Conservation (phyloP, 1,284 basidiomycete species). For the Apiotrichum veenhuisii region DNA sequence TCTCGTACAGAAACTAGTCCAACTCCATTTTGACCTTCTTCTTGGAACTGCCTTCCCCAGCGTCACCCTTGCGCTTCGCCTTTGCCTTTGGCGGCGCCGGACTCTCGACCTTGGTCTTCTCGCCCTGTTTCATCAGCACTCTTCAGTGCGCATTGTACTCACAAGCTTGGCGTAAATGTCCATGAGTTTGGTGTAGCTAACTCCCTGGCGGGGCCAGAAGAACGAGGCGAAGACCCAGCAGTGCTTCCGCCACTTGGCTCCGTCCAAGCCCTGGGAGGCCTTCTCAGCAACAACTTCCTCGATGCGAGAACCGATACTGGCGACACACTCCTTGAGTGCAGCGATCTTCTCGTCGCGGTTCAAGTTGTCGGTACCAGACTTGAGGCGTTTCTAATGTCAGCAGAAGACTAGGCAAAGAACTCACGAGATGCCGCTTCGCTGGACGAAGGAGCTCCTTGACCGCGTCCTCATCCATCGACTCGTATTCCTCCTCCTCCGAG, state of each 20-base stretch:
- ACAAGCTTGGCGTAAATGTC: conserved; percentile 93
- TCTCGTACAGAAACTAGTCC: conserved; percentile 5
- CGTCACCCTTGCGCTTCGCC: conserved; percentile 34
- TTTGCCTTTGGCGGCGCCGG: conserved; percentile 20
- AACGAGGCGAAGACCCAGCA: conserved; percentile 95
- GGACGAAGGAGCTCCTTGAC: conserved; percentile 96
- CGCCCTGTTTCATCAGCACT: conserved; percentile 5
- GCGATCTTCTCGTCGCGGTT: conserved; percentile 91
- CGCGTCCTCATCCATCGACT: conserved; percentile 90
- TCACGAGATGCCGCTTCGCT: conserved; percentile 90
- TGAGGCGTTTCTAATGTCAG: conserved; percentile 74
- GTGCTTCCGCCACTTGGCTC: conserved; percentile 83
- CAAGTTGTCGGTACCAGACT: conserved; percentile 85
- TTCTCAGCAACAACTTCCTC: conserved; percentile 76
- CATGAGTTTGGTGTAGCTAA: conserved; percentile 83
- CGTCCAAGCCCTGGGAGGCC: conserved; percentile 68
- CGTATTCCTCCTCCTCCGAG: conserved; percentile 75
- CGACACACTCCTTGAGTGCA: conserved; percentile 90
- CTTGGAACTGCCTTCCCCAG: conserved; percentile 22
- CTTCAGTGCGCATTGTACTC: conserved; percentile 31
- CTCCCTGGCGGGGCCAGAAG: conserved; percentile 92
- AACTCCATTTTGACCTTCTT: conserved; percentile 33
- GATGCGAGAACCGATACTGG: conserved; percentile 89
- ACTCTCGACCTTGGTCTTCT: conserved; percentile 5
- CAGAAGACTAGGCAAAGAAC: too few species aligned